phyloP scores from a whole-genome alignment of 1,139 yeast species.

The Geotrichum restrictum region DNA sequence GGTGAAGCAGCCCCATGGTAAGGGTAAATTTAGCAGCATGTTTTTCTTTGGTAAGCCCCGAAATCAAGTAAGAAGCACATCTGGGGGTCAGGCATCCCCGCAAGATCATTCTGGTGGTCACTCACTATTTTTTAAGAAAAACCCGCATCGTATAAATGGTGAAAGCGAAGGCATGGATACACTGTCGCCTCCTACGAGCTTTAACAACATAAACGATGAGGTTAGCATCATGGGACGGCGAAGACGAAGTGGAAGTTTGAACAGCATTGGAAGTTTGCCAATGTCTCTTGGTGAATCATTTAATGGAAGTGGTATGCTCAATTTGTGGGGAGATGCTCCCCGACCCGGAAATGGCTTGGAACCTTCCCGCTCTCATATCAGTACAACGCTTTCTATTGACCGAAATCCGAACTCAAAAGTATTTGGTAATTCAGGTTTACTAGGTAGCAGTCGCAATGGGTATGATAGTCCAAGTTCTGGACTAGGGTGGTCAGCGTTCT shows the following conservation, averaged over 20 bases:
- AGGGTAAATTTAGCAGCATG: conserved; percentile 20
- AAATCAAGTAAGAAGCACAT: conserved; percentile 13
- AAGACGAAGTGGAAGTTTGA: conserved; percentile 20
- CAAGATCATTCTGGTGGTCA: conserved; percentile 10
- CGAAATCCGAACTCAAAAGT: conserved; percentile 14
- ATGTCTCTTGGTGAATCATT: conserved; percentile 21
- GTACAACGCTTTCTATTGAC: conserved; percentile 18
- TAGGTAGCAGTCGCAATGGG: conserved; percentile 14
- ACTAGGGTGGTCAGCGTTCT: conserved; percentile 15
- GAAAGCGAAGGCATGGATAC: neutral
- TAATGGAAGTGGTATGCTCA: conserved; percentile 14
- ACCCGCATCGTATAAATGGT: conserved; percentile 2
- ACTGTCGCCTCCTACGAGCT: conserved; percentile 6
- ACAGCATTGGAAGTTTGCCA: conserved; percentile 20
- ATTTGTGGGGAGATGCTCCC: conserved; percentile 16
- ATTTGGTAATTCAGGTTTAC: conserved; percentile 6
- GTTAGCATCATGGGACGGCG: conserved; percentile 8
- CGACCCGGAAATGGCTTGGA: conserved; percentile 13
- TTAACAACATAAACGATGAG: conserved; percentile 6
- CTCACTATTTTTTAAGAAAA: conserved; percentile 12
- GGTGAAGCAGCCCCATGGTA: conserved; percentile 4
- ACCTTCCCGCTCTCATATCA: conserved; percentile 19
- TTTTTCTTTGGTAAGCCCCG: conserved; percentile 21
- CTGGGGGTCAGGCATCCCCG: conserved; percentile 6
- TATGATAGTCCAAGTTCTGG: conserved; percentile 18